Base-by-base conservation (phyloP, 2,329 filamentous ascomycete species). In the Claviceps fusiformis region DNA sequence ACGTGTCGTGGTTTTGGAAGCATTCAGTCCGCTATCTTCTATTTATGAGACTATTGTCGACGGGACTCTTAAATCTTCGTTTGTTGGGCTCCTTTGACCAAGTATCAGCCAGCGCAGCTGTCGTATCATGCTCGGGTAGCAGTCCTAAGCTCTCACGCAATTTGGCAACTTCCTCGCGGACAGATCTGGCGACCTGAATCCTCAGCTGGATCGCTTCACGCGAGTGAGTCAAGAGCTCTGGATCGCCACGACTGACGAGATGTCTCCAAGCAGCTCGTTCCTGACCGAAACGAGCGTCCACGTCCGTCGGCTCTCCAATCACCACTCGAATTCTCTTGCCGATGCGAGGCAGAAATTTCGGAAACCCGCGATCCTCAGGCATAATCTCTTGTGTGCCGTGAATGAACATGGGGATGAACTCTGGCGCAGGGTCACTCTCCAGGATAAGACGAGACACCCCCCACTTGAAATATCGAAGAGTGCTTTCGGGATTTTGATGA, bases 401-500 rank as follows among this genome's bases (percentile, higher is more conserved):
- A 52, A 97, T 85, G 76, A 95, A 98, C 71, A 98, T 92, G 47
- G 93, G 90, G 41, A 98, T 80, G 24, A 98, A 80, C 61, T 95
- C 88, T 0, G 93, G 93, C 59, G 87, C 84, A 3, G 89, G 89
- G 51, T 92, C 87, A 50, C 86, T 82, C 70, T 98, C 93, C 50
- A 98, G 81, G 56, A 98, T 93, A 56, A 97, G 77, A 2, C 93
- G 82, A 7, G 92, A 89, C 1, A 97, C 78, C 1, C 93, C 93
- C 93, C 93, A 98, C 74, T 95, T 96, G 80, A 97, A 97, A 72
- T 98, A 98, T 35, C 93, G 86, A 76, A 97, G 85, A 8, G 85
- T 82, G 62, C 83, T 82, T 46, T 83, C 75, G 1, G 86, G 80
- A 61, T 89, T 84, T 71, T 98, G 93, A 70, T 97, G 91, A 49